Base-by-base conservation (phyloP, 139 green algal genomes). In the Pycnococcus provasolii region DNA sequence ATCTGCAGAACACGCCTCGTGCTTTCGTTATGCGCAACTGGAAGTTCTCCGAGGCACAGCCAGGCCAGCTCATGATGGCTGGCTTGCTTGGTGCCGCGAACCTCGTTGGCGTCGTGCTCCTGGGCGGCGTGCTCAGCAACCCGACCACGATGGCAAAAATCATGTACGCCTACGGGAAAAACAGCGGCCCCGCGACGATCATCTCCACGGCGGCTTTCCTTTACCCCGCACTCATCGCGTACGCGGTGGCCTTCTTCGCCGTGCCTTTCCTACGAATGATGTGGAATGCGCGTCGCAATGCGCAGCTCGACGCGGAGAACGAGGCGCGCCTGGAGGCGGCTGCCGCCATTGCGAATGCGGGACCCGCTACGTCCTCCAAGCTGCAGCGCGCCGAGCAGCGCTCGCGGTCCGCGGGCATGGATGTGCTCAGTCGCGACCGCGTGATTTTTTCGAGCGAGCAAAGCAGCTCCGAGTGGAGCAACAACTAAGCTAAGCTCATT, bases 221-320 rank as follows among this genome's bases (percentile, higher is more conserved):
- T 15, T 48, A 72, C 46, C 71, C 71, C n/a, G 53, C 15, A 6
- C 61, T 77, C 51, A 77, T 89, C 72, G 73, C 68, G 1, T 97
- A 97, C 68, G 91, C 90, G 4, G 75, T 66, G 5, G 70, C 81
- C 5, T 97, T 96, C 80, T 94, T 97, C 68, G 76, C 73, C 13
- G 85, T 97, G 15, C 91, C 91, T 0, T 46, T 69, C 0, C 2
- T 90, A 6, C 79, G 89, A 45, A 90, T 62, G 62, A 5, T 90
- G 40, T 50, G 60, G 8, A 80, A 81, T 58, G 9, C 63, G 60
- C 43, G 42, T 3, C 67, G 61, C 13, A 96, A 96, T 67, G 68
- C 51, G 5, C 65, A 53, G n/a, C 92, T 96, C n/a, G 76, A 86
- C 11, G 60, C 39, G 3, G 67, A 85, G 45, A 96, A 96, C 72